A percentile compares a stretch with the other conserved stretches of the same genome.
phyloP scores from a whole-genome alignment of 768 basidiomycete genomes.

The Tremella fuciformis region DNA sequence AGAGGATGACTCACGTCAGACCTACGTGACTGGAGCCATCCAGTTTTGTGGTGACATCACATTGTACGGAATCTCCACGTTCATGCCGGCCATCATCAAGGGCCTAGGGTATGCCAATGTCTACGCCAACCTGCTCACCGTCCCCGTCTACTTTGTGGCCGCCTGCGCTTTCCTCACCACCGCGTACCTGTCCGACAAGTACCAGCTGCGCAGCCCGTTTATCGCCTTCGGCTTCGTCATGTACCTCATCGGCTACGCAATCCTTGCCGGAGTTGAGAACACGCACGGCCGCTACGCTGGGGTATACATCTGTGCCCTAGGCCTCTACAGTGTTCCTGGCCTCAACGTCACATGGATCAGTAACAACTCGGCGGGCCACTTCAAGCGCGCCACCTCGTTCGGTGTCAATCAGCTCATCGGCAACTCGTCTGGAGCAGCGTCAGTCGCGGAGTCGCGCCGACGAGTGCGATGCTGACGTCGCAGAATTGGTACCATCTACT shows the following conservation, averaged over 20 bases:
- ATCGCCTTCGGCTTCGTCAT: conserved; percentile 16
- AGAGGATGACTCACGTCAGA: background rate
- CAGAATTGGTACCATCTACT: conserved; percentile 29
- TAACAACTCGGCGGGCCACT: conserved; percentile 18
- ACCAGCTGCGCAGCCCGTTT: conserved; percentile 7
- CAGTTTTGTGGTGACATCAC: conserved; percentile 35
- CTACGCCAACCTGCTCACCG: conserved; percentile 36
- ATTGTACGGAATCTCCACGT: conserved; percentile 28
- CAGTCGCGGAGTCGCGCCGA: background rate
- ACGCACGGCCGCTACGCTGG: conserved; percentile 22
- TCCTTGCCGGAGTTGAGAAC: conserved; percentile 16
- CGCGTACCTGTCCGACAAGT: conserved; percentile 21
- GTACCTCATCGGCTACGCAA: conserved; percentile 18
- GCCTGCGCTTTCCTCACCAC: conserved; percentile 9
- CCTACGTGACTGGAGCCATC: conserved; percentile 18
- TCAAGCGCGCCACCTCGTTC: conserved; percentile 29
- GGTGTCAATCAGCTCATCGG: conserved; percentile 38
- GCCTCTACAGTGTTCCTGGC: conserved; percentile 23
- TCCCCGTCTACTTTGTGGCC: conserved; percentile 21
- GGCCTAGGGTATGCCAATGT: conserved; percentile 31
- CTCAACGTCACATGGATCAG: conserved; percentile 30
- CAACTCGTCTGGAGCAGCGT: conserved; percentile 31
- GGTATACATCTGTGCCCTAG: conserved; percentile 20
- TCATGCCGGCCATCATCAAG: conserved; percentile 28
- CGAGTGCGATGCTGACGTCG: background rate